Conservation (phyloP, 352 stramenopile genomes). For the Phytophthora boehmeriae region DNA sequence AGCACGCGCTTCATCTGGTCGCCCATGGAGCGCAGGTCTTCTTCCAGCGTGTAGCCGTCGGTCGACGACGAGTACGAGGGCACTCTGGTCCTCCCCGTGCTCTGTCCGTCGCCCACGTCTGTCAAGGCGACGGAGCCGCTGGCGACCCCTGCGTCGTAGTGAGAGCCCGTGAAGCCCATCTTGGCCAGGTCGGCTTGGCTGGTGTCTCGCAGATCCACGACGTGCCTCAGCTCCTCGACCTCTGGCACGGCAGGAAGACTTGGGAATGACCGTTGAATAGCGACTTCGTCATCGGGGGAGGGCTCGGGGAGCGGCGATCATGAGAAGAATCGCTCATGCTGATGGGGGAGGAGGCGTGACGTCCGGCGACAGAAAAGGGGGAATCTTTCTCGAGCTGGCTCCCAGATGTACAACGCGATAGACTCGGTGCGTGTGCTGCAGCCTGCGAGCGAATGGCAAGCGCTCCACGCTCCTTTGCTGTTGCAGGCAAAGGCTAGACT, state of each 20-base stretch:
- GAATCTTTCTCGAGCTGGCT: conserved; percentile 20
- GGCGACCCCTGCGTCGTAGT: conserved; percentile 27
- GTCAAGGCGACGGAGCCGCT: conserved; percentile 28
- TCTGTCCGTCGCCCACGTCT: conserved; percentile 20
- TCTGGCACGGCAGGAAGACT: conserved; percentile 34
- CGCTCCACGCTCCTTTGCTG: not conserved
- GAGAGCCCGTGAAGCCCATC: conserved; percentile 31
- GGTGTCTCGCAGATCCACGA: conserved; percentile 30
- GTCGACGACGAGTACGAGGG: conserved; percentile 55
- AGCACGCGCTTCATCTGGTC: conserved; percentile 85
- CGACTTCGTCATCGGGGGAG: conserved; percentile 16
- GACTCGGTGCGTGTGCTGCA: not conserved
- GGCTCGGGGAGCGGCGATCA: conserved; percentile 18
- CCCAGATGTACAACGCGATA: not conserved
- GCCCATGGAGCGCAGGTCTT: conserved; percentile 79
- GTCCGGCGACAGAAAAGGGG: conserved; percentile 36
- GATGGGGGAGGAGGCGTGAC: conserved; percentile 30
- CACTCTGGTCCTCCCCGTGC: conserved; percentile 23
- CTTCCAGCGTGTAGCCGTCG: conserved; percentile 61
- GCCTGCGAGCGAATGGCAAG: no score
- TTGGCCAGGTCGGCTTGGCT: conserved; percentile 21
- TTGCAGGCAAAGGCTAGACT: conserved; percentile 18
- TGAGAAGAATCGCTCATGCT: conserved; percentile 36
- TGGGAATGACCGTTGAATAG: conserved; percentile 11
- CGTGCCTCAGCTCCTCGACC: conserved; percentile 28